Evolutionary conservation across 495 filamentous ascomycete genomes (phyloP), one percentile per base, ranked within the genome.

Genomic region (Xylaria scruposa): DNA sequence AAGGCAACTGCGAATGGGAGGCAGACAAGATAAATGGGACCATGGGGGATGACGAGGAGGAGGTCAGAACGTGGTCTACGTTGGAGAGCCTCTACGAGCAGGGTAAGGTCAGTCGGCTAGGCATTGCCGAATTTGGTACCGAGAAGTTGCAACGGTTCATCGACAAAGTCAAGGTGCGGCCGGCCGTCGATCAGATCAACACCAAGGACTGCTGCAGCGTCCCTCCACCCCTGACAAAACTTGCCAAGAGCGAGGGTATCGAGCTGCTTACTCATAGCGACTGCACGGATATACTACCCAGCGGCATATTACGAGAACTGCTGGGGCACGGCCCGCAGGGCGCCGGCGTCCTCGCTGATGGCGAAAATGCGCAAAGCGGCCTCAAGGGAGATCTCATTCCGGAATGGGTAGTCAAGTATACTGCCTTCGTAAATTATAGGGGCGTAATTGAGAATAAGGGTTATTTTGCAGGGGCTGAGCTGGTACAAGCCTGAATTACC

Each of bases 391-490:
- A 97, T 64, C 84, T 99, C 58, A 85, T 88, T 73, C 94, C 96
- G 17, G 90, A 94, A 73, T 99, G 95, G 95, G 96, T 98, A 40
- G 91, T 95, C 69, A 98, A 98, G 79, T 99, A 99, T 81, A 98
- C 97, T 26, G 97, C 97, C 6, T 94, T 98, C n/a, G 93, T 98
- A 38, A 93, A 92, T 79, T 90, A 98, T 79, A 86, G 96, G n/a
- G 97, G 96, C 0, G 96, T 98, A 5, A 94, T 99, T 65, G 96
- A 99, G 87, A 97, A 96, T 78, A 98, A 98, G 84, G 96, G 96
- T 17, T 98, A 97, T 81, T 97, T 97, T 84, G 94, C 94, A 4
- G 88, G 90, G 63, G 95, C 94, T 17, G 90, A 94, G 80, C 79
- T 95, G 65, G 76, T 69, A 36, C 76, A 80, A 1, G 73, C 61